Evolutionary conservation across 371 early-diverging fungal species (phyloP), one percentile per base, ranked within the genome.

Genomic region (Mucor lusitanicus): DNA sequence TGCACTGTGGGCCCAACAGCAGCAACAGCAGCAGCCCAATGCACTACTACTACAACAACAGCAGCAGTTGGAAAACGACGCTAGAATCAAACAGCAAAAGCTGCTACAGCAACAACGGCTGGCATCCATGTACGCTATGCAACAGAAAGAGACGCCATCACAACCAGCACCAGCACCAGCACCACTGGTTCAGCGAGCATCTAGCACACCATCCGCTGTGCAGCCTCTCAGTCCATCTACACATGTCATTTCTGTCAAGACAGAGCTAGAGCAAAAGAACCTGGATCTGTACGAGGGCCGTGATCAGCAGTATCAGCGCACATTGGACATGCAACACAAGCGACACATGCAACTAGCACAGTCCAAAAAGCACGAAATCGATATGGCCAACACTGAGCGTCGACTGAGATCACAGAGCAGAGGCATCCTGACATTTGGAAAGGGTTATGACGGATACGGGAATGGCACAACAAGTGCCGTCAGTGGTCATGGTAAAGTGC

Each of bases 311-410:
- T 81, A 83, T 35, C 84, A 83, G 63, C 65, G 65, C n/a, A 75
- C 69, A 13, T 58, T 83, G 6, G 75, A 83, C 19, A 40, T 19
- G 3, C 84, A 83, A 54, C 75, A 79, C 23, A 78, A 77, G 40
- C 73, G 77, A 27, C 84, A 83, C 54, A 57, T 77, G 25, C 65
- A 68, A n/a, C 32, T 83, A 9, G 84, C 84, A 15, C 76, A 79
- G 33, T 72, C 70, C 21, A 83, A 83, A 63, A 83, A 81, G 59
- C 64, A 65, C 1, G 63, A 59, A 39, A 75, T 83, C 37, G 84
- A 83, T 23, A 17, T 62, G 6, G 75, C 71, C 9, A 72, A 72
- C 28, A 61, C 60, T 3, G 74, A 76, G 60, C 71, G 81, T 57
- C 59, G 71, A 42, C 46, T 68, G 9, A 64, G 81, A 27, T 44